Percentiles rank a stretch among this genome's conserved stretches.
These are phyloP conservation scores for Colletotrichum ledebouriae DNA, from an alignment of 2,329 filamentous ascomycete genomes.

Conservation along the genomic window DNA sequence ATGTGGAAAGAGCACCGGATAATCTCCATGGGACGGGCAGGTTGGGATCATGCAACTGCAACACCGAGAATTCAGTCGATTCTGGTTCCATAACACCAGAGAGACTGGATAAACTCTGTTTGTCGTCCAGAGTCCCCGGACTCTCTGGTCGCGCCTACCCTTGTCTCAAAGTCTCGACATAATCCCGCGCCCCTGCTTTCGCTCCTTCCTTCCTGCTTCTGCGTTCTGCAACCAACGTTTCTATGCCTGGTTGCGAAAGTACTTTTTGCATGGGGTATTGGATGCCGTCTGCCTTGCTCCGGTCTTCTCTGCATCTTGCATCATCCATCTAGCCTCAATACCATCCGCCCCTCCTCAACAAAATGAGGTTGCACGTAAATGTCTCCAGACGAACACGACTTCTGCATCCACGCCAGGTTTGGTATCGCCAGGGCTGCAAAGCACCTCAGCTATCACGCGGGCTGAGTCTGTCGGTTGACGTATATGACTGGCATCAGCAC, in stretches of 20 bases:
- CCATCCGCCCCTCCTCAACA: conserved; percentile 4
- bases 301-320: conserved; percentile 6
- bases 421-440: conserved; percentile 12
- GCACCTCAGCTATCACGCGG: conserved; percentile 25
- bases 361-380: conserved; percentile 7
- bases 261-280: background rate
- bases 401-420: background rate
- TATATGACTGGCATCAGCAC: conserved; percentile 26
- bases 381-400: conserved; percentile 22
- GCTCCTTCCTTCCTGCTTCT: background rate
- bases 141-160: conserved; percentile 25
- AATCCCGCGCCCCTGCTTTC: conserved; percentile 7
- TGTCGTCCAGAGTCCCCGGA: conserved; percentile 26
- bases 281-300: background rate
- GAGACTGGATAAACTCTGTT: conserved; percentile 30
- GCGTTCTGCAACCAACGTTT: background rate
- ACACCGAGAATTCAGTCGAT: conserved; percentile 12
- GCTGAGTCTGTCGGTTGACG: conserved; percentile 17
- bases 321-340: conserved; percentile 4
- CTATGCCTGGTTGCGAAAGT: background rate
- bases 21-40: background rate
- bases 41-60: conserved; percentile 29
- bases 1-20: background rate
- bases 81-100: conserved; percentile 1
- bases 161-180: conserved; percentile 26